Base-by-base conservation (phyloP, 2,329 filamentous ascomycete genomes). In the Beauveria sp. region DNA sequence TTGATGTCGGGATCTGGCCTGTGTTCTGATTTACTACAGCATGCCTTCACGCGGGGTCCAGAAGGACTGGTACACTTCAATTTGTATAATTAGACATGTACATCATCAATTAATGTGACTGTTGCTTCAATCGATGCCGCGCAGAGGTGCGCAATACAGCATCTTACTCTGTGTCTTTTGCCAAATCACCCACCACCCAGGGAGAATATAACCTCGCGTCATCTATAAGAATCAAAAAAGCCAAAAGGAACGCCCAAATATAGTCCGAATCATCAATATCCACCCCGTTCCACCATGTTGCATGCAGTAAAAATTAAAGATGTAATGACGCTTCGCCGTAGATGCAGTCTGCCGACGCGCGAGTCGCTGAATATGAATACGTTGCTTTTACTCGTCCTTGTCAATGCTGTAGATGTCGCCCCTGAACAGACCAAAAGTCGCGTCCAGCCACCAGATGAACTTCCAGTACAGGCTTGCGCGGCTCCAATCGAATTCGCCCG, bases 401-500 rank as follows among this genome's bases (percentile, higher is more conserved):
- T 85, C 82, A 10, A 77, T 76, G 67, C 74, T 79, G 63, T 81
- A 76, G 60, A 86, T 81, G 66, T 86, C 84, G 24, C 83, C 79
- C 47, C 79, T 79, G 69, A 87, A 87, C 45, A 86, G 74, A 4
- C 78, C 75, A 68, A 86, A 85, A 59, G 78, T 79, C 20, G 77
- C 75, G 68, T 87, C 85, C 26, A 88, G 74, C 76, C 79, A 86
- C 75, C 81, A 88, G 66, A 88, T 83, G 49, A 87, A 68, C 72
- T 83, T 84, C 86, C 86, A 88, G 74, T 88, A 88, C 63, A 88
- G 72, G 63, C 84, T 87, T 12, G 86, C 86, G 51, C 77, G 77
- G 47, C 84, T 83, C 79, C 86, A 89, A 73, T 97, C 93, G 67
- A 96, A 93, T 47, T 85, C 86, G 62, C 90, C 90, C 49, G 82